Evolutionary conservation across 2,329 filamentous ascomycete genomes (phyloP).

Genomic region (Colletotrichum cuscutae): DNA sequence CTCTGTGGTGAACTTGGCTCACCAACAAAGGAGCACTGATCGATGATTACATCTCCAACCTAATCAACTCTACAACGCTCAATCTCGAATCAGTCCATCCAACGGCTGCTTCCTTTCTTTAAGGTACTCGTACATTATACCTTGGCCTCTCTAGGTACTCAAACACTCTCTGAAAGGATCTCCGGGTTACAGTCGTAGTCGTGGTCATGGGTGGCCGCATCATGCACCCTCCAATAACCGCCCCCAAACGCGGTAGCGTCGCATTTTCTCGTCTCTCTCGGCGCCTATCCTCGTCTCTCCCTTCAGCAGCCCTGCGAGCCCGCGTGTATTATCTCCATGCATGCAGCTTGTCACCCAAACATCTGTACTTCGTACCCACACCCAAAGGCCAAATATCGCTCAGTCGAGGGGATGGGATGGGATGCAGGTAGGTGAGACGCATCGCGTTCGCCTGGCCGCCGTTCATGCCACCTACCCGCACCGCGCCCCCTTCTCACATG

Average conservation of each 20-base stretch:
- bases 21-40: too few relatives aligned
- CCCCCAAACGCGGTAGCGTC: slow-evolving; percentile 13
- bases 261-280: neutral
- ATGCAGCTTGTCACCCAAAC: neutral
- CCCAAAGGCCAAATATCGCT: neutral
- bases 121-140: too few relatives aligned
- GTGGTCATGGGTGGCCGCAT: neutral
- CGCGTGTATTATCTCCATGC: neutral
- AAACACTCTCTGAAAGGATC: neutral
- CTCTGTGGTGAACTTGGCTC: too few relatives aligned
- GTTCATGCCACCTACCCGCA: neutral
- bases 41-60: neutral
- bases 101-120: neutral
- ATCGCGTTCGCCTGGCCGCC: neutral
- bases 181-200: neutral
- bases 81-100: neutral
- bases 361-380: neutral
- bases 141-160: too few relatives aligned
- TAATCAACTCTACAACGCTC: neutral
- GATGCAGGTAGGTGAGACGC: neutral
- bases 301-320: neutral
- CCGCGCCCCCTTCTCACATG: neutral
- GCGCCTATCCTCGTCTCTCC: neutral
- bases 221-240: neutral
- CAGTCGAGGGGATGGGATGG: neutral